These are phyloP conservation scores for Pseudogymnoascus sp. DNA, from an alignment of 2,329 filamentous ascomycete species.

Conservation along the genomic window DNA sequence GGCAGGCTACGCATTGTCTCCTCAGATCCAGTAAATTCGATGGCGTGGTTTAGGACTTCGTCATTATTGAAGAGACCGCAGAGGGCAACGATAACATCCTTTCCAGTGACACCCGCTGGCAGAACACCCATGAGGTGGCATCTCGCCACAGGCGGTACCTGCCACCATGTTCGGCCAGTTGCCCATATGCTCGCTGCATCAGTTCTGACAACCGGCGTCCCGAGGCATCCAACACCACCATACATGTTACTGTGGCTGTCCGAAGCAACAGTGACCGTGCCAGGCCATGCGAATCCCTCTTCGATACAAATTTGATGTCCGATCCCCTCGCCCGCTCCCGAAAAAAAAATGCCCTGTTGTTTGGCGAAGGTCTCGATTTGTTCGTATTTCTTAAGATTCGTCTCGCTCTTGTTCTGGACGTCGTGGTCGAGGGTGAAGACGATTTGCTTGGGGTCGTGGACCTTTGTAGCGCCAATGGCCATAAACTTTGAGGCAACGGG, in stretches of 20 bases:
- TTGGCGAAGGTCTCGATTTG: constrained; percentile 77
- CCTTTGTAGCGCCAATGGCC: constrained; percentile 68
- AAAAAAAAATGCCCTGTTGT: constrained; percentile 70
- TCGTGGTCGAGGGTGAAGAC: constrained; percentile 85
- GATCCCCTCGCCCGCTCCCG: constrained; percentile 69
- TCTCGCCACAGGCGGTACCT: constrained; percentile 75
- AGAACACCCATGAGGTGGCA: constrained; percentile 69
- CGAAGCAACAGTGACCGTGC: constrained; percentile 71
- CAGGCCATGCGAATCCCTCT: constrained; percentile 77
- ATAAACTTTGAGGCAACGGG: constrained; percentile 71
- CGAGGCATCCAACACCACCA: constrained; percentile 68
- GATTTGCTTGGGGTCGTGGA: constrained; percentile 64
- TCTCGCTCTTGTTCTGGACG: constrained; percentile 71
- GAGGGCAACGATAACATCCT: constrained; percentile 87
- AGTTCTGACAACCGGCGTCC: constrained; percentile 76
- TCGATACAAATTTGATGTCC: constrained; percentile 92
- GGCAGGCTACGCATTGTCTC: constrained; percentile 66
- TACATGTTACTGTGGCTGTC: constrained; percentile 79
- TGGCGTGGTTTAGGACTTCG: constrained; percentile 82
- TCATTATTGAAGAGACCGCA: constrained; percentile 80
- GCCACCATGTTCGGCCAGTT: constrained; percentile 78
- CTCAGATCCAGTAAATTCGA: constrained; percentile 79
- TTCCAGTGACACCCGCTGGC: constrained; percentile 75
- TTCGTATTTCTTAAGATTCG: constrained; percentile 74
- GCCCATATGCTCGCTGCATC: constrained; percentile 84